Evolutionary conservation across 805 yeast species (phyloP), one percentile per base, ranked within the genome.

Genomic region (Zygoascus tannicola): DNA sequence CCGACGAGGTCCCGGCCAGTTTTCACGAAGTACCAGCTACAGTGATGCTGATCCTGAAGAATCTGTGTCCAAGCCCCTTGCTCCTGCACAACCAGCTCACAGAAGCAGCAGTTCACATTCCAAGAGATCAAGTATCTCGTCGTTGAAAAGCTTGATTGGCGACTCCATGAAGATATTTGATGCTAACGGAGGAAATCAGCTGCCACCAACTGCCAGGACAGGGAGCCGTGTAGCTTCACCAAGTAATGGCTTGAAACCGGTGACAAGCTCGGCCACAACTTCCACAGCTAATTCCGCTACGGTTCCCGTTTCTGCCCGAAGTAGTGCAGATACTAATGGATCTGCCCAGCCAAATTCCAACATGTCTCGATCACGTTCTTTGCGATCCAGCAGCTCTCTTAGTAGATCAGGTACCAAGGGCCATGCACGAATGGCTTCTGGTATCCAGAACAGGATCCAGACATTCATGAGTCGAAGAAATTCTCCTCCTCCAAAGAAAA

Each of bases 401-500:
- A 32, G 35, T 28, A 28, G 20, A 7, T 18, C 36, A 26, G 19
- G 5, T 22, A 30, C 19, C 14, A 7, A 23, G 5, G 22, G 39
- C 14, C 39, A 16, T 19, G 7, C 12, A 7, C 16, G 39, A 18
- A n/a, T 14, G 12, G 19, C 16, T 12, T 14, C 22, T 7, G 22
- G 32, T 15, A 61, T 58, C 44, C 70, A 52, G 56, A 59, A 55
- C 56, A 58, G 68, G 23, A 60, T 64, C 21, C 58, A 61, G 26
- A 49, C 51, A 32, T 57, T 60, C 28, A 51, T 64, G 33, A 52
- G 53, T 44, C 51, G 59, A 20, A 41, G 51, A 16, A 51, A 55
- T 10, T 55, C 59, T 36, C 73, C 74, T 10, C 73, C 74, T 2
- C 64, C 73, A 0, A 57, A 64, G 15, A 80, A 75, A 53, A 78